Percentiles rank a stretch among this genome's conserved stretches.
Conservation (phyloP, 176 grass and related monocot species). For the Themeda triandra region DNA sequence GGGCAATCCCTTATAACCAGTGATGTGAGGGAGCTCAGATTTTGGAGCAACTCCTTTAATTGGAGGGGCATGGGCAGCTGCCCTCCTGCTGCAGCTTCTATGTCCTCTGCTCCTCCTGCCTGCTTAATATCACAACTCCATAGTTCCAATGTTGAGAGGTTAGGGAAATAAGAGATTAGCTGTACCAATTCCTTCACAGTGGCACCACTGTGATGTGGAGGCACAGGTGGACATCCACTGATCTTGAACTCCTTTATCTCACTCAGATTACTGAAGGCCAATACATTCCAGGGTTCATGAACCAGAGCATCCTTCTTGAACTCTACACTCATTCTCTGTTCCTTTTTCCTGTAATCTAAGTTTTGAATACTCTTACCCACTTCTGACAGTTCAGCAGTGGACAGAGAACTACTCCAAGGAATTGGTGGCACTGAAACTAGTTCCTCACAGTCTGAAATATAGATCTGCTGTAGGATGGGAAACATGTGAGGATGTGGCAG, state of each 20-base stretch:
- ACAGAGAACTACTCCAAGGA: no score
- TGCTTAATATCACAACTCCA: fast-evolving
- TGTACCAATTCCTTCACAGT: neutral
- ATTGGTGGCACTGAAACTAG: no score
- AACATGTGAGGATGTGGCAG: no score
- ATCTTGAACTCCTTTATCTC: fast-evolving
- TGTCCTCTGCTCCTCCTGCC: no score
- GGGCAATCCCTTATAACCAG: no score
- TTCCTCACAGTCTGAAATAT: no score
- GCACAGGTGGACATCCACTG: fast-evolving
- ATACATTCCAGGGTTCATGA: neutral
- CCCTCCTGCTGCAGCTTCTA: no score
- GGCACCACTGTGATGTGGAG: neutral
- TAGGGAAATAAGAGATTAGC: neutral
- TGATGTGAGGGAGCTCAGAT: no score
- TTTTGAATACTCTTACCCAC: neutral
- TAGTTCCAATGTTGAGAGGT: fast-evolving
- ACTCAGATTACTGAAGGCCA: neutral
- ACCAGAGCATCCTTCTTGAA: neutral
- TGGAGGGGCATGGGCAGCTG: no score
- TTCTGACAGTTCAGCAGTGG: fast-evolving
- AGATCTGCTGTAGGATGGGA: no score
- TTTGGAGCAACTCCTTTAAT: no score
- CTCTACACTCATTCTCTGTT: neutral
- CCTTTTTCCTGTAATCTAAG: neutral